Evolutionary conservation across 2,329 filamentous ascomycete species (phyloP), one percentile per base, ranked within the genome.

Genomic region (Pseudogymnoascus sp.): DNA sequence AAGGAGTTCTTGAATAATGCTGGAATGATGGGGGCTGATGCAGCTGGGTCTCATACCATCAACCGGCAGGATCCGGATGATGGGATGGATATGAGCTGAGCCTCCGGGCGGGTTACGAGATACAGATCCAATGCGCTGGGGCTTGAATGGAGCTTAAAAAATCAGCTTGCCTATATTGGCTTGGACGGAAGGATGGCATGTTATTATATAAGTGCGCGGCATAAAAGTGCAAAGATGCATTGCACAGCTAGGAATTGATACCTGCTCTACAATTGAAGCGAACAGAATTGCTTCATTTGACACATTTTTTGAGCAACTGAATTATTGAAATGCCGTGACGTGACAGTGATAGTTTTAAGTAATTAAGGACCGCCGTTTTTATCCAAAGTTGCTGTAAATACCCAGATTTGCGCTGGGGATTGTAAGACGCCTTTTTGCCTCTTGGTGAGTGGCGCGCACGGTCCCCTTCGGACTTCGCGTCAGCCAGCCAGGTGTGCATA

Each of bases 51-150:
- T 19, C 58, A 60, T 60, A 23, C 21, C 14, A 39, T 26, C 58
- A 60, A 26, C 58, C 58, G 38, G 58, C 33, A 60, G 58, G 58
- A 38, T 60, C 58, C 33, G 58, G 58, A 60, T 10, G 58, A 60
- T 60, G 58, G 33, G 21, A 60, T 60, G 58, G 58, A 60, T 14
- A 60, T 60, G 58, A 60, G 58, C 58, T 60, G 23, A 60, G 58
- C 19, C 31, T 38, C 5, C 26, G 21, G 38, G 33, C 19, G 7
- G 58, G 49, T 33, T 33, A 6, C 4, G 49, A 19, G 29, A 19
- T 33, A 21, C 10, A 55, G 6, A 21, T 33, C 29, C 29, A 55
- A 55, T 55, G 49, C n/a, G 49, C 49, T 55, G 29, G 49, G 49
- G 49, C 49, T 55, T 55, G 49, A 21, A 55, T 55, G 29, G 29